Percentiles rank a stretch among this genome's conserved stretches.
Evolutionary conservation across 345 rosid genomes (phyloP).

Genomic region (Noccaea bulbosa): DNA sequence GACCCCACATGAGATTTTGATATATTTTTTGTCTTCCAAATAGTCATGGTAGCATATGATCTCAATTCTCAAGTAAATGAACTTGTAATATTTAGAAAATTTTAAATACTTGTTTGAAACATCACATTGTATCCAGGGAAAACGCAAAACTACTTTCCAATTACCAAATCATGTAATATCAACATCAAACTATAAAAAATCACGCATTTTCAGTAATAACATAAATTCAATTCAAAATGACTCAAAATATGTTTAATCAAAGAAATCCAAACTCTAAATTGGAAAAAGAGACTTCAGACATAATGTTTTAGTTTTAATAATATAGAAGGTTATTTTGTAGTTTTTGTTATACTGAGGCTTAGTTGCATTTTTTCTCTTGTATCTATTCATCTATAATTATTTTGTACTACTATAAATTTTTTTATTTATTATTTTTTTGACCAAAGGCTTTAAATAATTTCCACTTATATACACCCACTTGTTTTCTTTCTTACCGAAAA

Average conservation of each 20-base stretch:
- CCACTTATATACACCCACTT: slow-evolving; percentile 32
- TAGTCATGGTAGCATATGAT: slow-evolving; percentile 30
- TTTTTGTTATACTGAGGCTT: background rate
- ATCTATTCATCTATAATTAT: slow-evolving; percentile 20
- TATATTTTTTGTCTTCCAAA: slow-evolving; percentile 36
- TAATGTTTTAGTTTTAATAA: too few species aligned
- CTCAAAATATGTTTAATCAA: too few species aligned
- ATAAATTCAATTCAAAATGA: too few species aligned
- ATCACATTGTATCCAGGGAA: background rate
- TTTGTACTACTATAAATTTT: slow-evolving; percentile 12
- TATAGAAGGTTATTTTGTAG: slow-evolving; percentile 2
- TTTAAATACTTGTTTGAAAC: background rate
- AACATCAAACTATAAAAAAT: background rate
- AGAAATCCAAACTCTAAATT: too few species aligned
- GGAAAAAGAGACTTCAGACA: too few species aligned
- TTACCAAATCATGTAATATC: slow-evolving; percentile 3
- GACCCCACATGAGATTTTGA: slow-evolving; percentile 40
- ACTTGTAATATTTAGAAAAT: slow-evolving; percentile 16
- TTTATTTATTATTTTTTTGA: too few species aligned
- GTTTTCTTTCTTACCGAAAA: slow-evolving; percentile 39
- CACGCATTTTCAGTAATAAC: too few species aligned
- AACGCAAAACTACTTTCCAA: background rate
- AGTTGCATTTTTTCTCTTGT: background rate
- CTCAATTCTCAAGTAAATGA: slow-evolving; percentile 28
- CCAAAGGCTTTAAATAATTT: too few species aligned